A percentile compares a stretch with the other conserved stretches of the same genome.
Conservation (phyloP, 805 yeast genomes). For the Ogataea sp. region DNA sequence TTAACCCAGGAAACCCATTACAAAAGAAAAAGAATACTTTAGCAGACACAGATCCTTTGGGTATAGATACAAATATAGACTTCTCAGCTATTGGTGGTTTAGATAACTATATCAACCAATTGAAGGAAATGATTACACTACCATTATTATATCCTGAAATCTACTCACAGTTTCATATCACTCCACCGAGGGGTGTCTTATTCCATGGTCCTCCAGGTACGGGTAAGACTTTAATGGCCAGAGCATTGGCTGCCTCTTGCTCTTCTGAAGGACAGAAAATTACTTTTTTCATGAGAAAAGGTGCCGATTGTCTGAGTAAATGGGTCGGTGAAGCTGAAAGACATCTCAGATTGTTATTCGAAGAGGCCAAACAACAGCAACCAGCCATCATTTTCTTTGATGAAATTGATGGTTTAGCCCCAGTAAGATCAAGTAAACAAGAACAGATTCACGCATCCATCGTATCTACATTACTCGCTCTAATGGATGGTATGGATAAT, state of each 20-base stretch:
- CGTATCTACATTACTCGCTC: constrained; percentile 87
- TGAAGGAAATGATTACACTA: constrained; percentile 93
- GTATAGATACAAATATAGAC: constrained; percentile 61
- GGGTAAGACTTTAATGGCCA: constrained; percentile 95
- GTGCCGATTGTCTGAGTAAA: constrained; percentile 93
- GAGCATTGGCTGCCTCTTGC: constrained; percentile 94
- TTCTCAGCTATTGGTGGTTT: constrained; percentile 81
- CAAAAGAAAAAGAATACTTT: constrained; percentile 46
- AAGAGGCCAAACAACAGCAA: constrained; percentile 93
- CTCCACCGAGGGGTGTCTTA: constrained; percentile 95
- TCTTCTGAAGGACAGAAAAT: constrained; percentile 78
- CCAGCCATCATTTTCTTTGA: constrained; percentile 95
- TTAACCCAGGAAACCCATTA: neutral
- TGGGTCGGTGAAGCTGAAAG: constrained; percentile 99
- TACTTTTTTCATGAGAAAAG: constrained; percentile 96
- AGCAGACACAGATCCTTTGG: constrained; percentile 91
- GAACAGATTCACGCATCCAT: constrained; percentile 98
- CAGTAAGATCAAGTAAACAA: constrained; percentile 94
- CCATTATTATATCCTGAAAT: constrained; percentile 92
- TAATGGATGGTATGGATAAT: constrained; percentile 99
- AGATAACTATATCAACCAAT: constrained; percentile 80
- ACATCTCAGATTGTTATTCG: constrained; percentile 81
- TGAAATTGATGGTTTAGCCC: constrained; percentile 97
- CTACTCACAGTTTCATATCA: constrained; percentile 79
- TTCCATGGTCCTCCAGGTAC: constrained; percentile 99